Conservation (phyloP, 805 yeast genomes). For the Ogataea paraovalis region DNA sequence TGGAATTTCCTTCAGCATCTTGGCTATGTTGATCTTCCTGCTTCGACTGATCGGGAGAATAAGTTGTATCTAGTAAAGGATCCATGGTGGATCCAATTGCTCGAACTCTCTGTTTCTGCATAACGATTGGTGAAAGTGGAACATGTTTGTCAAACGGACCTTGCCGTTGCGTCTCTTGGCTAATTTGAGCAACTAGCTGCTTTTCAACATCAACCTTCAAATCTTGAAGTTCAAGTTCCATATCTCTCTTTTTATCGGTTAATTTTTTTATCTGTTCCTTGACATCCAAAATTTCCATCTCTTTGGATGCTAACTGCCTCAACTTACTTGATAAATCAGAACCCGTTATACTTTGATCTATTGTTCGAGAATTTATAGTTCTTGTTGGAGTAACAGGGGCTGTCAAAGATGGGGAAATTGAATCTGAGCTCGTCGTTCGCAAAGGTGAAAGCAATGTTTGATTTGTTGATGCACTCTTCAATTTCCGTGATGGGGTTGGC, state of each 20-base stretch:
- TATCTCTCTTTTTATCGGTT: constrained; percentile 34
- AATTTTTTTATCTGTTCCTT: constrained; percentile 51
- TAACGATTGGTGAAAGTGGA: constrained; percentile 20
- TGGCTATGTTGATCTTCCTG: constrained; percentile 1
- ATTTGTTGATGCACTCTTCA: not conserved
- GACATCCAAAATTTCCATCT: constrained; percentile 61
- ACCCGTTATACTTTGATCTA: not conserved
- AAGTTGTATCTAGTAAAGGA: constrained; percentile 20
- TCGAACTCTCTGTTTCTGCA: constrained; percentile 12
- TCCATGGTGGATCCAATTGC: constrained; percentile 15
- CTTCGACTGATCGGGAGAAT: constrained; percentile 10
- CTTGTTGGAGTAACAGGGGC: not conserved
- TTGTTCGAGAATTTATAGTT: not conserved
- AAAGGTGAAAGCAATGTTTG: not conserved
- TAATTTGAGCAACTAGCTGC: constrained; percentile 41
- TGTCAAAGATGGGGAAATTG: not conserved
- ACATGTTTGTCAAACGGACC: constrained; percentile 12
- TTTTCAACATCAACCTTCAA: constrained; percentile 46
- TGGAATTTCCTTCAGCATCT: constrained; percentile 24
- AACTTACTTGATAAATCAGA: constrained; percentile 49
- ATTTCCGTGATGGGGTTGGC: not conserved
- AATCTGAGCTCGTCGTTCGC: not conserved
- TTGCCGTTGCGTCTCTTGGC: constrained; percentile 7
- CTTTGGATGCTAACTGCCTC: constrained; percentile 62
- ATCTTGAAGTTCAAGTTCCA: constrained; percentile 47